Percentiles rank a stretch among this genome's conserved stretches.
Conservation (phyloP, 2,329 filamentous ascomycete species). For the Scedosporium apiospermum region DNA sequence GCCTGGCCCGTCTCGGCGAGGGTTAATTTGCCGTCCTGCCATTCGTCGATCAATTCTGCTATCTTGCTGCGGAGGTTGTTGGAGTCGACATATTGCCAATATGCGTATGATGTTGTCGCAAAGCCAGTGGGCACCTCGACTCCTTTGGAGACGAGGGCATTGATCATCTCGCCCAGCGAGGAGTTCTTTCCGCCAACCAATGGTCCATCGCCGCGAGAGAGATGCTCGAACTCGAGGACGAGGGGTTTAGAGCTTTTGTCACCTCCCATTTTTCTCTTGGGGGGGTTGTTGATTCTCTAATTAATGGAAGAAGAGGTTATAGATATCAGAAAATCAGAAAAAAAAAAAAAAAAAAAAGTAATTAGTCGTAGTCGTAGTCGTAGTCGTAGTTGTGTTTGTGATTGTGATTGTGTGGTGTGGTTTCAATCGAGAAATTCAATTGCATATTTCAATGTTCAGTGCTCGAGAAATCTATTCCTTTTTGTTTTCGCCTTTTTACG, state of each 20-base stretch:
- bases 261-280: neutral
- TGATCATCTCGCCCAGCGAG: constrained; percentile 27
- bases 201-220: constrained; percentile 15
- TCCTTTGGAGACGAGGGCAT: constrained; percentile 16
- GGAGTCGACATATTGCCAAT: constrained; percentile 22
- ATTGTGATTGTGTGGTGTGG: too few species aligned
- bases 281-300: neutral
- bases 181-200: constrained; percentile 27
- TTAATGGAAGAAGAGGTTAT: too few species aligned
- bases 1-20: constrained; percentile 21
- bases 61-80: constrained; percentile 22
- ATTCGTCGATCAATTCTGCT: constrained; percentile 16
- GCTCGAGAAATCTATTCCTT: too few species aligned
- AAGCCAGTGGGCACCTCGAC: constrained; percentile 24
- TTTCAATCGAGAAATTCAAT: too few species aligned
- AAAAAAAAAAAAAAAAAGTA: too few species aligned
- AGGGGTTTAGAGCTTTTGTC: neutral
- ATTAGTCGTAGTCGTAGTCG: too few species aligned
- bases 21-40: constrained; percentile 17
- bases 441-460: too few species aligned
- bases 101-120: constrained; percentile 23
- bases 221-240: constrained; percentile 13
- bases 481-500: too few species aligned
- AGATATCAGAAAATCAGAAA: too few species aligned
- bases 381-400: too few species aligned